Evolutionary conservation across 495 filamentous ascomycete species (phyloP).

Genomic region (Aspergillus bridgeri): DNA sequence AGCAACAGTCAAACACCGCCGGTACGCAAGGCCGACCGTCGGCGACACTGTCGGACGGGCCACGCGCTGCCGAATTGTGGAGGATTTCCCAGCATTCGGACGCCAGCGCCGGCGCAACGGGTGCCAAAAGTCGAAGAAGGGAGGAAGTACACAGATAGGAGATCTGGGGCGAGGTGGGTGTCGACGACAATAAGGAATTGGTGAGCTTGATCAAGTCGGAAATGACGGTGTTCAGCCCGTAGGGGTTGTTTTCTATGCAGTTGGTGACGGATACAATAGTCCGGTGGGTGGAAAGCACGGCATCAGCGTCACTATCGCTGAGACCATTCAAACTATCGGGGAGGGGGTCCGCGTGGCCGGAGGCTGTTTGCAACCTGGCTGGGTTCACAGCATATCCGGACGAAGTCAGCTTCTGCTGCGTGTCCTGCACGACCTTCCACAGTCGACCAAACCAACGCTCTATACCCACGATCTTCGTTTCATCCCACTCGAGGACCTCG

Average conservation of each 20-base stretch:
- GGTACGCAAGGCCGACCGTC: constrained; percentile 10
- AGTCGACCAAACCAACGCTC: constrained; percentile 73
- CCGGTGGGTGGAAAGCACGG: constrained; percentile 62
- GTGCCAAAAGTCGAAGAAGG: constrained; percentile 69
- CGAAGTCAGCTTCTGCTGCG: constrained; percentile 22
- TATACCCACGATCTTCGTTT: constrained; percentile 74
- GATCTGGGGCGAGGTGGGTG: constrained; percentile 29
- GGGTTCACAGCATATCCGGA: constrained; percentile 22
- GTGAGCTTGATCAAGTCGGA: constrained; percentile 78
- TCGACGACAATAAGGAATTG: constrained; percentile 53
- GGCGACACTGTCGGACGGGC: constrained; percentile 1
- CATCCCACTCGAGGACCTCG: constrained; percentile 86
- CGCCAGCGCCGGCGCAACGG: constrained; percentile 71
- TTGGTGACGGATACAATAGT: constrained; percentile 65
- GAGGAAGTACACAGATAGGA: constrained; percentile 39
- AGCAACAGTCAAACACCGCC: constrained; percentile 48
- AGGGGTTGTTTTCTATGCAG: constrained; percentile 62
- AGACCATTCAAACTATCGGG: constrained; percentile 29
- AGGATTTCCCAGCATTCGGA: constrained; percentile 76
- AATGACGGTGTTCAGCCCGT: constrained; percentile 74
- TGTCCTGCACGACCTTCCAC: constrained; percentile 52
- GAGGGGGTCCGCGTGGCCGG: constrained; percentile 23
- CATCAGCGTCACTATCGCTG: constrained; percentile 49
- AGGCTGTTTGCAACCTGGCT: constrained; percentile 16
- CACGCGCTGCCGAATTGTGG: constrained; percentile 20